Base-by-base conservation (phyloP, 148 eudicot species). In the Vaccinium macrocarpon region DNA sequence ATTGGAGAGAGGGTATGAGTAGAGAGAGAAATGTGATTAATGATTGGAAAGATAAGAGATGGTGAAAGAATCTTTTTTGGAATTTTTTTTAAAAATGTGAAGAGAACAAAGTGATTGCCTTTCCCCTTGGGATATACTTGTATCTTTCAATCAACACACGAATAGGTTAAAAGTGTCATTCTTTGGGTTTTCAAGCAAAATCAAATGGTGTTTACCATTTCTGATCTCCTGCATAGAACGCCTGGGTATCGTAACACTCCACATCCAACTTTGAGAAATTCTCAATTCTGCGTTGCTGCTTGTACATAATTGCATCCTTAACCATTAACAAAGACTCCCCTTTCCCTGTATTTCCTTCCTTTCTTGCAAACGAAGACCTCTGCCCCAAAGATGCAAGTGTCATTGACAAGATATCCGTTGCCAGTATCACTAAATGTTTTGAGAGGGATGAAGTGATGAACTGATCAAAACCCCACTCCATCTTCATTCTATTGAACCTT, bases 331-430 rank as follows among this genome's bases (percentile, higher is more conserved):
- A 50, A 49, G 57, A 50, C 79, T 76, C 79, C 6, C 79, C 79
- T 76, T 50, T 76, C 35, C 57, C 35, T 23, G 38, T 50, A 50
- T 12, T 76, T 76, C 18, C 10, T 23, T 76, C 79, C 57, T 23
- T 76, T 57, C 57, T 76, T 76, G 79, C 79, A 23, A 32, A 76
- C 55, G 13, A 76, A 76, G 32, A 76, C 79, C 79, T 76, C 79
- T 50, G 79, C 79, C 79, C 79, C 79, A n/a, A 76, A 23, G 79
- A 49, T 13, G 35, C 79, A 76, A 50, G 29, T 76, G 79, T 76
- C 79, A 35, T 76, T 50, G 56, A 76, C 79, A 76, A 76, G 79
- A 76, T 76, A 76, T 51, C 79, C 79, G 16, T 49, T 76, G 79
- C 32, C 8, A 23, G 55, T 13, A 76, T 76, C 12, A 19, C 10